Percentiles rank a stretch among this genome's conserved stretches.
Evolutionary conservation across 2,329 filamentous ascomycete species (phyloP).

Genomic region (Neocatenulostroma microsporum): DNA sequence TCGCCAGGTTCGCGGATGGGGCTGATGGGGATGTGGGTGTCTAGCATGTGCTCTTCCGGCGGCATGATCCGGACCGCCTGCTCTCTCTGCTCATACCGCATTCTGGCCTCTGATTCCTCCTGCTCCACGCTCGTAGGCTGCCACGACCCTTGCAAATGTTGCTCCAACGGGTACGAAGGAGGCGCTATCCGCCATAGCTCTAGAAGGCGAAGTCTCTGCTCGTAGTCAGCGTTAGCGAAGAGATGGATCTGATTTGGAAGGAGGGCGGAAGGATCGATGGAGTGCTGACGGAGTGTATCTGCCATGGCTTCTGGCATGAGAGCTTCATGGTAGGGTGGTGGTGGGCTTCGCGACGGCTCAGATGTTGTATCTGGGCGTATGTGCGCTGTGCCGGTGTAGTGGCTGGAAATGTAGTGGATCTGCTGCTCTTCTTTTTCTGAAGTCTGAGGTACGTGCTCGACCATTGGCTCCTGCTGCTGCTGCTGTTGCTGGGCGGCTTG

Average conservation of each 20-base stretch:
- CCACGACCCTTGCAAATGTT: constrained; percentile 16
- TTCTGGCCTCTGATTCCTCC: constrained; percentile 48
- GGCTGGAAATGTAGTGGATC: constrained; percentile 69
- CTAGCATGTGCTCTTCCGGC: constrained; percentile 20
- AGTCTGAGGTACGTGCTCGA: not conserved
- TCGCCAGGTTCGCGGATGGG: constrained; percentile 20
- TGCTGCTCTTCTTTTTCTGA: constrained; percentile 8
- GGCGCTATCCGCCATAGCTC: constrained; percentile 81
- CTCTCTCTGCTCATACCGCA: constrained; percentile 51
- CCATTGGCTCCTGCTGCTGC: constrained; percentile 24
- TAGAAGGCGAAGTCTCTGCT: constrained; percentile 66
- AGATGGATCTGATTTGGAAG: constrained; percentile 69
- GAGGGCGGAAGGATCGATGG: constrained; percentile 61
- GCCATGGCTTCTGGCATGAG: constrained; percentile 23
- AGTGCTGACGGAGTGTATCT: constrained; percentile 53
- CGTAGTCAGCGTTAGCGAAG: constrained; percentile 64
- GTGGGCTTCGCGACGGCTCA: constrained; percentile 25
- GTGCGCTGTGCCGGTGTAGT: constrained; percentile 77
- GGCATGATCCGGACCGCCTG: constrained; percentile 9
- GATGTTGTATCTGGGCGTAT: constrained; percentile 39
- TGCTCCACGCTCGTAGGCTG: constrained; percentile 43
- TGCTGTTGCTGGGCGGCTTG: constrained; percentile 26
- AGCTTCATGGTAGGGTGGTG: constrained; percentile 24
- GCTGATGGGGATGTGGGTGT: constrained; percentile 21
- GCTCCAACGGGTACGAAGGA: constrained; percentile 45